A percentile compares a stretch with the other conserved stretches of the same genome.
Evolutionary conservation across 495 filamentous ascomycete species (phyloP).

Genomic region (Trichoderma virens): DNA sequence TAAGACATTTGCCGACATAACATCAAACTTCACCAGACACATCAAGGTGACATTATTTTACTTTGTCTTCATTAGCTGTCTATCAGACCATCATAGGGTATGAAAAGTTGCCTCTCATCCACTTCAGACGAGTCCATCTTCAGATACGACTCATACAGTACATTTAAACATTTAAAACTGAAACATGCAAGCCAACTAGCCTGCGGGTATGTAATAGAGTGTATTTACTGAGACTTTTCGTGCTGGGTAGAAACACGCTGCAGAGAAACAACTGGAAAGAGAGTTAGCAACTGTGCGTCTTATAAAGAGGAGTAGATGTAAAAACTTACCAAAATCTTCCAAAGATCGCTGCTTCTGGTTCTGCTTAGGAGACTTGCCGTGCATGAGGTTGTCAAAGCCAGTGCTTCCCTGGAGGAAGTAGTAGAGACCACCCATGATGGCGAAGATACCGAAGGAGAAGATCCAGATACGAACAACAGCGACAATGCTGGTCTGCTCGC

Average conservation of each 20-base stretch:
- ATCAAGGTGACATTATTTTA: slow-evolving; percentile 8
- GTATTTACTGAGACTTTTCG: slow-evolving; percentile 61
- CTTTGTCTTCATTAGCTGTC: slow-evolving; percentile 9
- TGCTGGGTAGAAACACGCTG: slow-evolving; percentile 80
- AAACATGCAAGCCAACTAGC: slow-evolving; percentile 7
- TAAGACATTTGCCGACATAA: neutral
- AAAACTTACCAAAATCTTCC: slow-evolving; percentile 76
- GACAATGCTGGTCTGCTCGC: slow-evolving; percentile 60
- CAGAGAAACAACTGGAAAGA: slow-evolving; percentile 58
- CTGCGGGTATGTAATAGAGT: slow-evolving; percentile 11
- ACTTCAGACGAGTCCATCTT: slow-evolving; percentile 8
- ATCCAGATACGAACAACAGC: slow-evolving; percentile 82
- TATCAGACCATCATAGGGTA: slow-evolving; percentile 7
- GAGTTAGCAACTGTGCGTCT: slow-evolving; percentile 23
- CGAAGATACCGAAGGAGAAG: slow-evolving; percentile 82
- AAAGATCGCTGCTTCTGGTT: slow-evolving; percentile 64
- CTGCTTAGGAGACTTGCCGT: slow-evolving; percentile 73
- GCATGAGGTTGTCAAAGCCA: slow-evolving; percentile 86
- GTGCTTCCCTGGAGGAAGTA: slow-evolving; percentile 68
- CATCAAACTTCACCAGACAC: neutral
- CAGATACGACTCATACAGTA: slow-evolving; percentile 10
- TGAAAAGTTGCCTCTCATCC: neutral
- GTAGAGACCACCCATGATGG: slow-evolving; percentile 50
- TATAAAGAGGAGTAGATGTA: neutral
- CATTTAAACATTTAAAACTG: neutral